Base-by-base conservation (phyloP, 2,329 filamentous ascomycete species). In the Aspergillus viridinutans region DNA sequence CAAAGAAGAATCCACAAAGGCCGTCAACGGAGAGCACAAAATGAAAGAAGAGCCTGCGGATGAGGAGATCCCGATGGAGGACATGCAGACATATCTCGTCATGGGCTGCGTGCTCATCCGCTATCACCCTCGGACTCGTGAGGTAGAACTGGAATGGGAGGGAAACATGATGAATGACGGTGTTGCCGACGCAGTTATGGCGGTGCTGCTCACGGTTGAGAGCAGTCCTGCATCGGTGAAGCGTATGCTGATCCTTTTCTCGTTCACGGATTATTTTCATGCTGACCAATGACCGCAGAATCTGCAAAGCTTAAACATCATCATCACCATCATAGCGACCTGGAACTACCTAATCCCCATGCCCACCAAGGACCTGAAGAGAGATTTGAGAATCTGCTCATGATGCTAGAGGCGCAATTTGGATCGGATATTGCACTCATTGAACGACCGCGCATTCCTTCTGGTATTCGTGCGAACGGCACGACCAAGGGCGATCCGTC, bases 391-490 rank as follows among this genome's bases (percentile, higher is more conserved):
- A 87, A 93, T 35, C 85, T 99, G 21, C 89, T 95, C 76, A 90
- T 96, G 85, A 96, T 99, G 79, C 87, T 99, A 14, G 94, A 99
- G 79, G 90, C 92, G 2, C 94, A 99, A 73, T 99, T 99, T 70
- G 94, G 94, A 60, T 88, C 94, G 61, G 88, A 90, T 58, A 86
- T 97, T 56, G 81, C 83, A 0, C 92, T 93, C 4, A 89, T 97
- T 63, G 83, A 87, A 23, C 78, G 68, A 78, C 91, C 58, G 83
- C 86, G 72, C 72, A 65, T 77, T 40, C 72, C 54, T 8, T 50
- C 61, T 1, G 62, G 69, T 40, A 55, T 60, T 17, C 45, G 55
- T 7, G 56, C 60, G 10, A 60, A 66, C 29, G 61, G 61, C 3
- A 28, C 50, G 49, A 57, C 49, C 8, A 28, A 32, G 10, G 53